phyloP scores from a whole-genome alignment of 176 grass and related monocot genomes.

The Echinochloa phyllopogon region DNA sequence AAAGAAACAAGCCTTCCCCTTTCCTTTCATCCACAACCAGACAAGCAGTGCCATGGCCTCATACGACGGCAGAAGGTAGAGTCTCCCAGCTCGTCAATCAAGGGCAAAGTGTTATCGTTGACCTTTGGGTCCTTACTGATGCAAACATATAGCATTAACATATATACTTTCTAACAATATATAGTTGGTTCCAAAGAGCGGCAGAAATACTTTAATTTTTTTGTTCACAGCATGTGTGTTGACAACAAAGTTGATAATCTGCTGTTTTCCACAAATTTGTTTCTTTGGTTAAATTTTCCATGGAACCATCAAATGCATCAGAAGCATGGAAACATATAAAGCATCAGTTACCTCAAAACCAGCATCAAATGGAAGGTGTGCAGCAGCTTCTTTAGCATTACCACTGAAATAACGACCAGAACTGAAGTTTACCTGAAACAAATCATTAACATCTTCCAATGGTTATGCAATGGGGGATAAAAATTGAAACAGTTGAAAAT shows the following conservation, averaged over 20 bases:
- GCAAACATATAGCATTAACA: neutral
- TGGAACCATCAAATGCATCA: neutral
- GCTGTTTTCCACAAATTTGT: neutral
- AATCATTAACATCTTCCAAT: conserved; percentile 17
- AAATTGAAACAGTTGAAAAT: conserved; percentile 20
- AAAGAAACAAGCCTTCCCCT: neutral
- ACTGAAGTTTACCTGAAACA: conserved; percentile 86
- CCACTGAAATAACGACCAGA: conserved; percentile 82
- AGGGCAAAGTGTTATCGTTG: neutral
- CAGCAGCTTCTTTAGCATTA: conserved; percentile 64
- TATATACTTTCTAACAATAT: neutral
- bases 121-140: neutral
- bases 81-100: neutral
- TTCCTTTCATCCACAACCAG: neutral
- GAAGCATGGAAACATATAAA: conserved; percentile 27
- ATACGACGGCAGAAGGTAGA: neutral
- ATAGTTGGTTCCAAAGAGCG: neutral
- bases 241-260: neutral
- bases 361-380: conserved; percentile 85
- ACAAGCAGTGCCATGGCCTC: neutral
- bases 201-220: neutral
- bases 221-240: neutral
- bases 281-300: neutral
- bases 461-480: conserved; percentile 5
- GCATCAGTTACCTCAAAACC: conserved; percentile 76